Conservation (phyloP, 2,329 filamentous ascomycete species). For the Aspergillus fijiensis region DNA sequence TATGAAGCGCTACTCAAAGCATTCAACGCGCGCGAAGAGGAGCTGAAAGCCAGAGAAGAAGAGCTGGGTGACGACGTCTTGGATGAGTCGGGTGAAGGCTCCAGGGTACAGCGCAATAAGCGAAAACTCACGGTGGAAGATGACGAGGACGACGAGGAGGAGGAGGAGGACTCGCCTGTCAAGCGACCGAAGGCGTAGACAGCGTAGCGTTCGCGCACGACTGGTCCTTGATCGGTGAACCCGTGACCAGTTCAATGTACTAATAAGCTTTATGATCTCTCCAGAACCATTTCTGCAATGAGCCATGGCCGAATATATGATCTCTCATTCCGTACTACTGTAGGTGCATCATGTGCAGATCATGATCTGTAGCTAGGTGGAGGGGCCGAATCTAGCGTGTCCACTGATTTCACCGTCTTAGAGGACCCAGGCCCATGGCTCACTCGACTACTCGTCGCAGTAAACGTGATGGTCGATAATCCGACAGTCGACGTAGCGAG, state of each 20-base stretch:
- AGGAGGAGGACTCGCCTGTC: conserved; percentile 16
- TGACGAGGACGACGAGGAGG: conserved; percentile 28
- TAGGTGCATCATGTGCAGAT: not conserved
- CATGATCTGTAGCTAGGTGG: conserved; percentile 23
- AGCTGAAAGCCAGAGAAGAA: conserved; percentile 27
- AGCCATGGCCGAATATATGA: not conserved
- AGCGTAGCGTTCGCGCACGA: not conserved
- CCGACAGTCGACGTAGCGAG: conserved; percentile 24
- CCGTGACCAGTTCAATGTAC: conserved; percentile 9
- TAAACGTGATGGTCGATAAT: conserved; percentile 28
- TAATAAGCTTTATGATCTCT: conserved; percentile 8
- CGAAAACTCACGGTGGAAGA: conserved; percentile 35
- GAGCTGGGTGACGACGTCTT: conserved; percentile 16
- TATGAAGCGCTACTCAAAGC: conserved; percentile 56
- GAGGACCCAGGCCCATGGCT: conserved; percentile 30
- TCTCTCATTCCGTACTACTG: not conserved
- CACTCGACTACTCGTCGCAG: conserved; percentile 28
- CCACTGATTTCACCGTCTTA: conserved; percentile 29
- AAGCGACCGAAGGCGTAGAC: conserved; percentile 37
- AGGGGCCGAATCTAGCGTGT: conserved; percentile 20
- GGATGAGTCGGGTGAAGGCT: conserved; percentile 24
- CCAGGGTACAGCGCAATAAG: conserved; percentile 26
- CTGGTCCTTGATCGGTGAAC: conserved; percentile 2
- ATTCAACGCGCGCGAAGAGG: conserved; percentile 36
- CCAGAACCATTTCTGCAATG: not conserved